Percentiles rank a stretch among this genome's conserved stretches.
These are phyloP conservation scores for Canavalia gladiata DNA, from an alignment of 306 rosid genomes.

Conservation along the genomic window DNA sequence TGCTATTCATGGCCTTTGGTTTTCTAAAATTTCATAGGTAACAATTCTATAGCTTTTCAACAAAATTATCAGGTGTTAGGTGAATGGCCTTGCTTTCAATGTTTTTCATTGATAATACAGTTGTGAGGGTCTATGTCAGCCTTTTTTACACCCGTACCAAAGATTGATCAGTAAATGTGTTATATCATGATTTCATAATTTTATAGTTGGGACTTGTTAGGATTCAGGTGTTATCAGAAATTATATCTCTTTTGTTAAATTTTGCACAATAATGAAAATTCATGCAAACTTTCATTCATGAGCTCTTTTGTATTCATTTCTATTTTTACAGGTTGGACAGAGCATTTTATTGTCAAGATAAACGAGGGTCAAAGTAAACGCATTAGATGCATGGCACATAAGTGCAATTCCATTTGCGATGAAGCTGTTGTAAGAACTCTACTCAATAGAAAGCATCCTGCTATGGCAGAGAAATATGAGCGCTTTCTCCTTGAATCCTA, in stretches of 20 bases:
- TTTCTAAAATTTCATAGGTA: constrained; percentile 2
- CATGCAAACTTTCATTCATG: constrained; percentile 12
- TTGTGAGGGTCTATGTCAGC: constrained; percentile 25
- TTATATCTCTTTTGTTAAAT: neutral
- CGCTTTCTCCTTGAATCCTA: constrained; percentile 95
- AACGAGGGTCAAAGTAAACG: constrained; percentile 97
- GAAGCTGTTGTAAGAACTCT: constrained; percentile 77
- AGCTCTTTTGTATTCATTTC: neutral
- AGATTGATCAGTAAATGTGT: constrained; percentile 1
- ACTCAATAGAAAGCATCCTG: constrained; percentile 66
- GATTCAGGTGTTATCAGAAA: neutral
- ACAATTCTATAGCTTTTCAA: constrained; percentile 1
- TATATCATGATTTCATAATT: constrained; percentile 13
- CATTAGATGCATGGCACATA: constrained; percentile 89
- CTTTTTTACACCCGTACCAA: constrained; percentile 26
- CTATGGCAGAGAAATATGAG: constrained; percentile 89
- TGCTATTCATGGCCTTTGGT: constrained; percentile 5
- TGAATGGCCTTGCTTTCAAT: constrained; percentile 21
- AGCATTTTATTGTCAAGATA: constrained; percentile 87
- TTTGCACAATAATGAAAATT: constrained; percentile 18
- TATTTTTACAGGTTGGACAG: constrained; percentile 79
- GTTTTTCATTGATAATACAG: constrained; percentile 11
- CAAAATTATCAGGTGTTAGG: constrained; percentile 2
- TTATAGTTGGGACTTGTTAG: constrained; percentile 4
- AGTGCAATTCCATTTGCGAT: constrained; percentile 91